Conservation (phyloP, 1,139 yeast species). For the Tardiomyces digboiensis region DNA sequence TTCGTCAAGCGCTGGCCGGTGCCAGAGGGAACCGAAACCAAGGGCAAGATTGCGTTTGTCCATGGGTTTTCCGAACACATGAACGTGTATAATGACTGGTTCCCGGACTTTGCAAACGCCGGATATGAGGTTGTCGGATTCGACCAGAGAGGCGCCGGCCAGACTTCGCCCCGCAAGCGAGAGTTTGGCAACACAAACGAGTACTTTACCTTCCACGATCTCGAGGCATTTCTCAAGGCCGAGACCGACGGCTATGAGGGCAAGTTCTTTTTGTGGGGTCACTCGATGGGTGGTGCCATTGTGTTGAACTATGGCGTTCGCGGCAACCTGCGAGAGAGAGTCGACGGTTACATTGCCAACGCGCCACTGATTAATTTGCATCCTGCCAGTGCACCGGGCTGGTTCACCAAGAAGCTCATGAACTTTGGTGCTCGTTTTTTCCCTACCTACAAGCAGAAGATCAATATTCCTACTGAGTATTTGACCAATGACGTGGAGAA, state of each 20-base stretch:
- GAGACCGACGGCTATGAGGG: constrained; percentile 28
- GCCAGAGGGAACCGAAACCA: constrained; percentile 29
- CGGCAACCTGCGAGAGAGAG: constrained; percentile 46
- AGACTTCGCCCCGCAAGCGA: constrained; percentile 43
- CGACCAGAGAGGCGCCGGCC: constrained; percentile 89
- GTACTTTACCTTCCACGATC: constrained; percentile 49
- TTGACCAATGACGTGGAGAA: constrained; percentile 42
- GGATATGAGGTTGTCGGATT: constrained; percentile 74
- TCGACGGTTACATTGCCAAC: constrained; percentile 48
- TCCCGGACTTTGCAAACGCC: constrained; percentile 43
- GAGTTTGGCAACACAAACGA: constrained; percentile 63
- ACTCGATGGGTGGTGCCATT: constrained; percentile 96
- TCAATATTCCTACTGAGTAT: constrained; percentile 44
- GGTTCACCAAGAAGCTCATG: constrained; percentile 35
- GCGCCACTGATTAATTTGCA: constrained; percentile 65
- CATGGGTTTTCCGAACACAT: constrained; percentile 79
- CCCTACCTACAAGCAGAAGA: constrained; percentile 49
- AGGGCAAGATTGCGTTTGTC: constrained; percentile 12
- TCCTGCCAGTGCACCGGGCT: constrained; percentile 44
- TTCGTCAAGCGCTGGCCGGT: constrained; percentile 2
- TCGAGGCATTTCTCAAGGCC: constrained; percentile 24
- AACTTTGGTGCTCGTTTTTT: constrained; percentile 38
- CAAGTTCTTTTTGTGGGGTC: constrained; percentile 57
- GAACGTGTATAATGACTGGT: constrained; percentile 41
- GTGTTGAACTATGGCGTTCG: constrained; percentile 59